phyloP scores from a whole-genome alignment of 495 filamentous ascomycete genomes.

The Lophiotrema nucula region DNA sequence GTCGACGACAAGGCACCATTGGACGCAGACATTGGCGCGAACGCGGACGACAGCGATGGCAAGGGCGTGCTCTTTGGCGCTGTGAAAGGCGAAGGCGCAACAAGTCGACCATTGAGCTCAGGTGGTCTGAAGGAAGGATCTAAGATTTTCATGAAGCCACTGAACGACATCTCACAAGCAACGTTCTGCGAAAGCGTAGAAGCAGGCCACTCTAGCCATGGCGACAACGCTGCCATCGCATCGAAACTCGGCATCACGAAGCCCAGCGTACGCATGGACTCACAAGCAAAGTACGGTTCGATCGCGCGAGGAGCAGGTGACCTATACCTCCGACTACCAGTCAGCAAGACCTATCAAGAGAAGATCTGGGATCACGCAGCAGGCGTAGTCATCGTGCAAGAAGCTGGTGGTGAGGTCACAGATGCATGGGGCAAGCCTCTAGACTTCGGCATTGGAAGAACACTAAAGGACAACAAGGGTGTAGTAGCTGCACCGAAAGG shows the following conservation, averaged over 20 bases:
- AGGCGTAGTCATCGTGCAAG: slow-evolving; percentile 90
- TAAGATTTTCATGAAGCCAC: slow-evolving; percentile 71
- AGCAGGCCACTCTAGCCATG: slow-evolving; percentile 82
- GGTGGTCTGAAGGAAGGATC: slow-evolving; percentile 59
- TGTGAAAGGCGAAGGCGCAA: slow-evolving; percentile 71
- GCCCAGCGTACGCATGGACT: slow-evolving; percentile 88
- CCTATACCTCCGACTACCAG: slow-evolving; percentile 85
- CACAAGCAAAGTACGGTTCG: slow-evolving; percentile 94
- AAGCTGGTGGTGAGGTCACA: slow-evolving; percentile 89
- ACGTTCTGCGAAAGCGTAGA: slow-evolving; percentile 97
- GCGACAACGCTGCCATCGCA: slow-evolving; percentile 81
- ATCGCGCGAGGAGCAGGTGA: slow-evolving; percentile 96
- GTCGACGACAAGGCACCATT: slow-evolving; percentile 71
- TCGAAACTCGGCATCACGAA: slow-evolving; percentile 78
- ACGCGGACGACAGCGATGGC: slow-evolving; percentile 63
- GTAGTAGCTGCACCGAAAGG: slow-evolving; percentile 81
- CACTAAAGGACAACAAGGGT: slow-evolving; percentile 83
- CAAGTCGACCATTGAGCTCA: slow-evolving; percentile 64
- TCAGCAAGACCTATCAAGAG: slow-evolving; percentile 83
- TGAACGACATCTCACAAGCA: slow-evolving; percentile 71
- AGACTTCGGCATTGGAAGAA: slow-evolving; percentile 84
- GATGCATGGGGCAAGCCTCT: slow-evolving; percentile 77
- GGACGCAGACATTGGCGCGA: slow-evolving; percentile 61
- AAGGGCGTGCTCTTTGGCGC: slow-evolving; percentile 85
- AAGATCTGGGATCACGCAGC: slow-evolving; percentile 99